Evolutionary conservation across 352 stramenopile genomes (phyloP).

Genomic region (Phytophthora megakarya): DNA sequence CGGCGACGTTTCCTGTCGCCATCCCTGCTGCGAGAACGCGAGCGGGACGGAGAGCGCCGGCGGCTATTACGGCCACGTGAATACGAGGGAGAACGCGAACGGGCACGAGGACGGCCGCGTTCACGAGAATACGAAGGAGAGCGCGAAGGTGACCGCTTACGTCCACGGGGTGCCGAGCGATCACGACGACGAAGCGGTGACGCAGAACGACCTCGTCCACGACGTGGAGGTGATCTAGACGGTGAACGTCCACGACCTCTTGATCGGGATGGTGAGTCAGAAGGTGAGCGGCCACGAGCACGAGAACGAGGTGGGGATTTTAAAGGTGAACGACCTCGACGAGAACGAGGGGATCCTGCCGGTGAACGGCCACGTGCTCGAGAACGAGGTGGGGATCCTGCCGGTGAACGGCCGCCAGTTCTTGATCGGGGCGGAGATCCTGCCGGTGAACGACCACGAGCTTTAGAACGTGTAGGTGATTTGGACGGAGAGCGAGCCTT

Average conservation of each 20-base stretch:
- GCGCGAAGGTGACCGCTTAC: conserved; percentile 29
- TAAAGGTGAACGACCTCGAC: conserved; percentile 37
- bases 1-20: conserved; percentile 57
- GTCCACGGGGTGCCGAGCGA: conserved; percentile 28
- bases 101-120: conserved; percentile 24
- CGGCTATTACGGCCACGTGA: conserved; percentile 31
- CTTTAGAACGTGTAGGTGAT: conserved; percentile 12
- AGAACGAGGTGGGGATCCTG: conserved; percentile 31
- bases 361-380: conserved; percentile 31
- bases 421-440: conserved; percentile 14
- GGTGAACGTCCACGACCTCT: conserved; percentile 35
- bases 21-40: conserved; percentile 45
- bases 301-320: conserved; percentile 27
- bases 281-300: conserved; percentile 23
- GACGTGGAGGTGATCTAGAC: conserved; percentile 33
- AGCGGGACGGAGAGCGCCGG: conserved; percentile 41
- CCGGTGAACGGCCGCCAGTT: conserved; percentile 37
- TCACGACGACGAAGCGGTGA: conserved; percentile 27
- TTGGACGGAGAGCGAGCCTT: conserved; percentile 19
- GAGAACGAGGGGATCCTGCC: conserved; percentile 30
- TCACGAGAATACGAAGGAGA: conserved; percentile 30
- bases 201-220: conserved; percentile 26
- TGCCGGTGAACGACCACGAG: conserved; percentile 14
- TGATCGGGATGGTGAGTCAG: conserved; percentile 22
- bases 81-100: conserved; percentile 38